Percentiles rank a stretch among this genome's conserved stretches.
These are phyloP conservation scores for Saccharomycopsis crataegensis DNA, from an alignment of 1,139 yeast genomes.

Conservation along the genomic window DNA sequence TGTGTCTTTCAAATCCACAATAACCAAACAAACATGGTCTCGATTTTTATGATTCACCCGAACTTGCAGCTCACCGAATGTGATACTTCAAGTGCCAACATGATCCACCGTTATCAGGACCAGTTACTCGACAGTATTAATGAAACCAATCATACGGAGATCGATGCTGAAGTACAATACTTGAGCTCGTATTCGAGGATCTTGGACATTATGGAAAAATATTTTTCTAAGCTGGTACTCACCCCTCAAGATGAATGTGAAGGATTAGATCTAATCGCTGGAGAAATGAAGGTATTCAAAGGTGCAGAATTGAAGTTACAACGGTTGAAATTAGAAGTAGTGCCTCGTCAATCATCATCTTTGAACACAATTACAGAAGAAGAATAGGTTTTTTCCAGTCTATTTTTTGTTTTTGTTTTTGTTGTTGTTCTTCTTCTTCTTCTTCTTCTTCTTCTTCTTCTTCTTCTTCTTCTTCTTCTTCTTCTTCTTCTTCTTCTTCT, in stretches of 20 bases:
- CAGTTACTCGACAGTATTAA: neutral
- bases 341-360: neutral
- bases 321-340: conserved; percentile 13
- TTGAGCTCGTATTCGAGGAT: conserved; percentile 24
- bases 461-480: too few species aligned
- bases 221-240: conserved; percentile 27
- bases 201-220: conserved; percentile 24
- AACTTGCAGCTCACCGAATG: conserved; percentile 27
- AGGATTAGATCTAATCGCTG: conserved; percentile 25
- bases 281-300: conserved; percentile 25
- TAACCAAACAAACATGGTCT: conserved; percentile 21
- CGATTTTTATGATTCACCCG: conserved; percentile 29
- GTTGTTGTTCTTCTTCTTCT: neutral
- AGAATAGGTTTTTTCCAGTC: neutral
- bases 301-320: conserved; percentile 23
- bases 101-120: conserved; percentile 8
- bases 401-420: neutral
- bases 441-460: neutral
- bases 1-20: neutral
- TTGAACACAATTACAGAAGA: conserved; percentile 8
- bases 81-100: conserved; percentile 18
- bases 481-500: too few species aligned
- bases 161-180: conserved; percentile 26
- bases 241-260: conserved; percentile 26
- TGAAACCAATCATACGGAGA: neutral